phyloP scores from a whole-genome alignment of 1,284 basidiomycete species.

The Ganoderma sp. region DNA sequence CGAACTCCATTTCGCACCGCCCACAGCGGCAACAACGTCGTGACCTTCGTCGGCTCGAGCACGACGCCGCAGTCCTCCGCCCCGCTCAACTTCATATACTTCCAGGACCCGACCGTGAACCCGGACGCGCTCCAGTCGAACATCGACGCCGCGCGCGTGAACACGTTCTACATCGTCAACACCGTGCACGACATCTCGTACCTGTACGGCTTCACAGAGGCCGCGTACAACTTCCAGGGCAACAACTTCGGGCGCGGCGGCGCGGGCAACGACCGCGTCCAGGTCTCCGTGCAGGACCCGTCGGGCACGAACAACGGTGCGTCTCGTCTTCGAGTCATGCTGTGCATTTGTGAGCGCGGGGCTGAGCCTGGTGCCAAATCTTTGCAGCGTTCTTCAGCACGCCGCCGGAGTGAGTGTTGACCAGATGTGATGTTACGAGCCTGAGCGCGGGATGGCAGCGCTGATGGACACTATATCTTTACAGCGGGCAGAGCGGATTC shows the following conservation, averaged over 20 bases:
- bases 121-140: slow-evolving; percentile 40
- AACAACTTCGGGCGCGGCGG: slow-evolving; percentile 52
- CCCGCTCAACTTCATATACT: slow-evolving; percentile 47
- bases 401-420: slow-evolving; percentile 29
- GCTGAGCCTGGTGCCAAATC: neutral
- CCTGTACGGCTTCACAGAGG: slow-evolving; percentile 45
- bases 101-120: slow-evolving; percentile 40
- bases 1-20: too few relatives aligned
- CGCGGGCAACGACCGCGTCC: slow-evolving; percentile 48
- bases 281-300: slow-evolving; percentile 47
- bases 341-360: neutral
- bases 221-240: slow-evolving; percentile 53
- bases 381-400: slow-evolving; percentile 44
- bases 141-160: slow-evolving; percentile 53
- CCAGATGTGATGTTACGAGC: too few relatives aligned
- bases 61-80: slow-evolving; percentile 42
- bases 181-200: slow-evolving; percentile 58
- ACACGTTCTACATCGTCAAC: slow-evolving; percentile 60
- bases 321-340: neutral
- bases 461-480: neutral
- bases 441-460: too few relatives aligned
- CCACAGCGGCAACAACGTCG: slow-evolving; percentile 47
- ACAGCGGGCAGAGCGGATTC: slow-evolving; percentile 4
- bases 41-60: slow-evolving; percentile 44
- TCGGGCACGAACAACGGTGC: slow-evolving; percentile 47